A percentile compares a stretch with the other conserved stretches of the same genome.
These are phyloP conservation scores for Suillus americanus DNA, from an alignment of 768 basidiomycete species.

Conservation along the genomic window DNA sequence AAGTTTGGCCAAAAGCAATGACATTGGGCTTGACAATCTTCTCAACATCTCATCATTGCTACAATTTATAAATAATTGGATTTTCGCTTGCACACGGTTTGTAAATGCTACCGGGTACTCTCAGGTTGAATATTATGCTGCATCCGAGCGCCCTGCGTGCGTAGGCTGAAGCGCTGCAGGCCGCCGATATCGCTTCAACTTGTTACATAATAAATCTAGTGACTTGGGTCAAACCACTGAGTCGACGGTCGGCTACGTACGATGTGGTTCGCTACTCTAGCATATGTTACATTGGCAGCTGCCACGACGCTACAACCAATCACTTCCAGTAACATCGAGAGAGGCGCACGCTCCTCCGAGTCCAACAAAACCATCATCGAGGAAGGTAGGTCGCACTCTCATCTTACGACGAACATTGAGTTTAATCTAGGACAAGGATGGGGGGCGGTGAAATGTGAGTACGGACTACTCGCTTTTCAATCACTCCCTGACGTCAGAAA, in stretches of 20 bases:
- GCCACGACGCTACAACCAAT: neutral
- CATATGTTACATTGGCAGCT: neutral
- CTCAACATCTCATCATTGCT: neutral
- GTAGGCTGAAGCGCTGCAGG: no score
- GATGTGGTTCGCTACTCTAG: neutral
- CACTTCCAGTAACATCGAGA: neutral
- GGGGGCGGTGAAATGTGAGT: neutral
- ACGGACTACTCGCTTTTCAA: neutral
- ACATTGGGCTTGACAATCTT: neutral
- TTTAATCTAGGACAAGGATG: neutral
- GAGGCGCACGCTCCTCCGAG: neutral
- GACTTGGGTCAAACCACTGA: no score
- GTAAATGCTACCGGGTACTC: no score
- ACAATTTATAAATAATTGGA: neutral
- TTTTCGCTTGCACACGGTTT: no score
- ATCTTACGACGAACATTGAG: neutral
- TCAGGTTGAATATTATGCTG: neutral
- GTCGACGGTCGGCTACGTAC: no score
- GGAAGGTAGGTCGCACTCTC: neutral
- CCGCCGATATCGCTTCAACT: no score
- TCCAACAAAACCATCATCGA: neutral
- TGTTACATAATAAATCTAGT: no score
- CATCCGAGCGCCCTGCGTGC: no score
- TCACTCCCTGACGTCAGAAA: neutral
- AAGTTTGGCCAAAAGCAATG: neutral